Base-by-base conservation (phyloP, 1,284 basidiomycete species). In the Ganoderma multipileum region DNA sequence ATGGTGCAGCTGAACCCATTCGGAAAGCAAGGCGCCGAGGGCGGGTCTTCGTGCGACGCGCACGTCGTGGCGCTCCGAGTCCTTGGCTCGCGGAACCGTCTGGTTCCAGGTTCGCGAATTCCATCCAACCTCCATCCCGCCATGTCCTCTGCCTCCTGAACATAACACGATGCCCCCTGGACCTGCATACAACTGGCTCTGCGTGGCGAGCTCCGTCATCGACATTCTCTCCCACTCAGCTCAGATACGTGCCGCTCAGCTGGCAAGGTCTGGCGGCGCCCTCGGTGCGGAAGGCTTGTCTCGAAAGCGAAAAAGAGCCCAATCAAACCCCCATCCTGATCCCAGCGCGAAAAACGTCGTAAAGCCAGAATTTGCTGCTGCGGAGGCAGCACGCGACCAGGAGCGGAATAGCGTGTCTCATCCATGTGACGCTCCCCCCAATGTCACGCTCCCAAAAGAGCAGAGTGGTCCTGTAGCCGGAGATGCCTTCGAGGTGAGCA, bases 171-270 rank as follows among this genome's bases (percentile, higher is more conserved):
- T 92, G 90, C 89, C 89, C 72, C 89, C 91, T 61, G 85, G 90
- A 57, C 86, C 89, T 57, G 85, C 84, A 30, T 92, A 86, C 80
- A 91, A 89, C 82, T 91, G 89, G 88, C 78, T 91, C 67, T 90
- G 89, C 75, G 90, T 91, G 42, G 81, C 86, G 47, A 85, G 86
- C 67, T 86, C 89, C 18, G 79, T 86, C 38, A 81, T 83, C 67
- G 86, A 90, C 70, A 87, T 93, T 62, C 75, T 90, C 52, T 81
- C 85, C 20, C 85, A 89, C 84, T 89, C 88, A 61, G 87, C 87
- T 2, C 84, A 84, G 47, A 85, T 90, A 33, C 85, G 87, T 73
- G 84, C 83, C 14, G 75, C 83, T 0, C 89, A 91, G 71, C 64
- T 83, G 18, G 76, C 71, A 9, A 65, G 76, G 3, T 65, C 75